Percentiles rank a stretch among this genome's conserved stretches.
These are phyloP conservation scores for Debaryomyces singareniensis DNA, from an alignment of 1,139 yeast species.

Conservation along the genomic window DNA sequence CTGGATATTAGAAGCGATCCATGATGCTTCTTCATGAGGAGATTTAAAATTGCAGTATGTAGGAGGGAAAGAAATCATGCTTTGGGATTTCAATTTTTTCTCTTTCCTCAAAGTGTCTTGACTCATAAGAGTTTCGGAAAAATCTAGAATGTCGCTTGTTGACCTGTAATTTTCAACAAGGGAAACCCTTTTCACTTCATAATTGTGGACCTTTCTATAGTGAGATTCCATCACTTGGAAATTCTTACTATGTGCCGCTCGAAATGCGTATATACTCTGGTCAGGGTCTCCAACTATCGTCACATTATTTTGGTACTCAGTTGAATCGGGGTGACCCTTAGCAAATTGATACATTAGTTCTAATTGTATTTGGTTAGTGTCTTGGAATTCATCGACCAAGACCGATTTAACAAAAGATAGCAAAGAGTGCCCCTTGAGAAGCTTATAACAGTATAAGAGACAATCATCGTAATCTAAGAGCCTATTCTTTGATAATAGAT, in stretches of 20 bases:
- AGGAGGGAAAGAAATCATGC: conserved; percentile 37
- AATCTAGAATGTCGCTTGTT: conserved; percentile 54
- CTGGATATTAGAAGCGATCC: conserved; percentile 51
- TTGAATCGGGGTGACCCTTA: conserved; percentile 21
- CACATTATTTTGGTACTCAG: conserved; percentile 36
- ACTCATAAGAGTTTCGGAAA: conserved; percentile 64
- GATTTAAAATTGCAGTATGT: conserved; percentile 35
- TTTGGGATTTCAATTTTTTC: conserved; percentile 45
- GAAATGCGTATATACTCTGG: conserved; percentile 85
- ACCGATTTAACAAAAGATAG: conserved; percentile 58
- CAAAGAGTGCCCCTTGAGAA: conserved; percentile 42
- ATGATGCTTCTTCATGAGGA: conserved; percentile 48
- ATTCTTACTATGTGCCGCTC: conserved; percentile 72
- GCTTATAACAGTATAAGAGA: conserved; percentile 45
- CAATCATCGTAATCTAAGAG: conserved; percentile 83
- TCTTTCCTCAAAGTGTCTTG: conserved; percentile 45
- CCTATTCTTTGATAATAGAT: conserved; percentile 29
- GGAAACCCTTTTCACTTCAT: conserved; percentile 24
- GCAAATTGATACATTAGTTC: conserved; percentile 60
- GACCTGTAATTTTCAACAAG: conserved; percentile 78
- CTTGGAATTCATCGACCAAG: conserved; percentile 91
- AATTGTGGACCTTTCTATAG: conserved; percentile 22
- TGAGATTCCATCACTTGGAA: conserved; percentile 52
- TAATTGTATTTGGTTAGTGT: conserved; percentile 74
- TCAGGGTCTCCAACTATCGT: conserved; percentile 97